Evolutionary conservation across 495 filamentous ascomycete species (phyloP), one percentile per base, ranked within the genome.

Genomic region (Patellaria atrata): DNA sequence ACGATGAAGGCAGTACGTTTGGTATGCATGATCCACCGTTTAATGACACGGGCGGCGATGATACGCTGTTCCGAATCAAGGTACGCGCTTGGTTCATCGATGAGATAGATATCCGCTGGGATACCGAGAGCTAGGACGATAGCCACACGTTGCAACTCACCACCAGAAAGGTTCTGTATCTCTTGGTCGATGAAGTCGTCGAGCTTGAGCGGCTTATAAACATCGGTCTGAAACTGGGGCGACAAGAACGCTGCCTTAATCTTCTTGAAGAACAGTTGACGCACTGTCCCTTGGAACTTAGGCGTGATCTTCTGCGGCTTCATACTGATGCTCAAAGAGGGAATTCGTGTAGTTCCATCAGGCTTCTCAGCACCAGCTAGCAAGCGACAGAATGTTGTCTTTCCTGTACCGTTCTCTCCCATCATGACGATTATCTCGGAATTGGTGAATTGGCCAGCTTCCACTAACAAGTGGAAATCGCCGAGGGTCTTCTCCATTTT

Each of bases 151-250:
- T 97, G 89, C 63, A 97, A 67, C 71, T 97, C 89, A 77, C 89
- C 89, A 70, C 89, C 89, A 24, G 91, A 97, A 49, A 97, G 63
- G 58, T 96, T 89, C 67, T 93, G 91, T 35, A 97, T 89, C 64
- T 97, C 89, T 56, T 97, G 89, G 53, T 96, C 89, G 49, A 97
- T 96, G 62, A 96, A 97, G 52, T 96, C 91, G 23, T 97, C 91
- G 33, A 97, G 71, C 61, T 87, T 89, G 29, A 97, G 72, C 11
- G 89, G 89, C 65, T 96, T 96, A 66, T 96, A 93, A 38, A 97
- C 91, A 61, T 97, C 89, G 12, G 89, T 97, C 63, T 96, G 87
- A 68, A 97, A 97, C 56, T 94, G 87, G 4, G 89, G 89, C 33
- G 75, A 86, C 44, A 96, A 63, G 72, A 96, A 96, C 11, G 89